Conservation (phyloP, 2,329 filamentous ascomycete genomes). For the Ophiostoma angusticollis region DNA sequence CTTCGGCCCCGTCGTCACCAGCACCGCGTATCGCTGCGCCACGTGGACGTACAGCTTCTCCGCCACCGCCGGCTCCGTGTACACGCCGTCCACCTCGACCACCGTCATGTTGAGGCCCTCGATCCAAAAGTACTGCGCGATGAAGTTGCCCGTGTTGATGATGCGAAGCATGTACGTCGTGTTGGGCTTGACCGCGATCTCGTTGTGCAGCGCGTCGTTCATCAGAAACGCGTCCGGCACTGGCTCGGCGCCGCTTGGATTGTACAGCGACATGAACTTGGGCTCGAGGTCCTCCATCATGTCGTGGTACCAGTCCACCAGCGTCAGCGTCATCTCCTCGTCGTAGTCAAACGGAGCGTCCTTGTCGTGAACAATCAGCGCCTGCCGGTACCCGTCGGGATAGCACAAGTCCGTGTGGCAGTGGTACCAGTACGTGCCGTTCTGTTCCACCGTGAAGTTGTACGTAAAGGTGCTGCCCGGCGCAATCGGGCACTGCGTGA, state of each 20-base stretch:
- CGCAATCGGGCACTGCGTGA: conserved; percentile 55
- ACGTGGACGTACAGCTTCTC: conserved; percentile 53
- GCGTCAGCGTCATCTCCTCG: conserved; percentile 49
- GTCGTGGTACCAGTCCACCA: conserved; percentile 61
- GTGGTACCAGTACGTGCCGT: conserved; percentile 72
- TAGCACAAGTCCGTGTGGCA: conserved; percentile 56
- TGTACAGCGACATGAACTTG: conserved; percentile 38
- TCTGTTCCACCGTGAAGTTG: conserved; percentile 46
- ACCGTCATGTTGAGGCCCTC: conserved; percentile 55
- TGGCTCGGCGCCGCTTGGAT: conserved; percentile 48
- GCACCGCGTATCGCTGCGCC: conserved; percentile 53
- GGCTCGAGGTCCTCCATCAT: conserved; percentile 35
- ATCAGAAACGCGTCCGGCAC: conserved; percentile 56
- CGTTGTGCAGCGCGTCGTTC: conserved; percentile 54
- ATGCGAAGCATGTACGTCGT: conserved; percentile 64
- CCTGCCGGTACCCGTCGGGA: conserved; percentile 41
- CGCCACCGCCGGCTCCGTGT: conserved; percentile 46
- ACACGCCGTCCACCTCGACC: conserved; percentile 62
- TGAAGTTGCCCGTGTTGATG: conserved; percentile 62
- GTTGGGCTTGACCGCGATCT: conserved; percentile 46
- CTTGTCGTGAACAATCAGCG: conserved; percentile 34
- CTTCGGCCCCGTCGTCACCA: conserved; percentile 50
- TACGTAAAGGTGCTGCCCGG: conserved; percentile 56
- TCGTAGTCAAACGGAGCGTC: conserved; percentile 49
- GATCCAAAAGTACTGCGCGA: conserved; percentile 53